Evolutionary conservation across 2,329 filamentous ascomycete genomes (phyloP).

Genomic region (Xylaria sp.): DNA sequence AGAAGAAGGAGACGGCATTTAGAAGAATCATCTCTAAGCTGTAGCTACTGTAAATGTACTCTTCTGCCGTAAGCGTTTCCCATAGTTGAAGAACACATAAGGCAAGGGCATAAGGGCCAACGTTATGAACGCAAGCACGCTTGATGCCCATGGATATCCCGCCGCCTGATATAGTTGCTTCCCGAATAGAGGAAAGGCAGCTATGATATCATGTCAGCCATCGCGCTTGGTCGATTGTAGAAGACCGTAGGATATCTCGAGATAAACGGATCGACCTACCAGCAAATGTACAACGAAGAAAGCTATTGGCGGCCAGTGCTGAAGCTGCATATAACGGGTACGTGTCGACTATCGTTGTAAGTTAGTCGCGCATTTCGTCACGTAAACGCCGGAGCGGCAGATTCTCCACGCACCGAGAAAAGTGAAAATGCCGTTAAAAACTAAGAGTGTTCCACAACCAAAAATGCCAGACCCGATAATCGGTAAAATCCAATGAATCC

Average conservation of each 20-base stretch:
- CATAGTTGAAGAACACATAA: conserved; percentile 70
- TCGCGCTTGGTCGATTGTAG: conserved; percentile 14
- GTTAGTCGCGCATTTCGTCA: conserved; percentile 23
- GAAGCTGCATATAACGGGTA: conserved; percentile 80
- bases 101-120: conserved; percentile 72
- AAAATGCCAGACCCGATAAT: conserved; percentile 79
- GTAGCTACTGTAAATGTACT: conserved; percentile 50
- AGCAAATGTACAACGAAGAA: conserved; percentile 81
- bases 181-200: conserved; percentile 80
- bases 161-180: conserved; percentile 76
- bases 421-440: conserved; percentile 87
- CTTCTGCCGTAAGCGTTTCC: conserved; percentile 64
- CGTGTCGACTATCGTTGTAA: conserved; percentile 68
- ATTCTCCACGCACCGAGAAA: conserved; percentile 72
- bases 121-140: conserved; percentile 69
- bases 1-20: neutral
- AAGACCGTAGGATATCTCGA: neutral
- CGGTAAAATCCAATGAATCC: conserved; percentile 79
- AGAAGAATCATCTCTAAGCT: neutral
- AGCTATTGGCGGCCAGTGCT: conserved; percentile 85
- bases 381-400: neutral
- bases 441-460: conserved; percentile 76
- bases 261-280: conserved; percentile 54
- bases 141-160: conserved; percentile 76
- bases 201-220: conserved; percentile 51